Base-by-base conservation (phyloP, 805 yeast species). In the Metschnikowia orientalis region DNA sequence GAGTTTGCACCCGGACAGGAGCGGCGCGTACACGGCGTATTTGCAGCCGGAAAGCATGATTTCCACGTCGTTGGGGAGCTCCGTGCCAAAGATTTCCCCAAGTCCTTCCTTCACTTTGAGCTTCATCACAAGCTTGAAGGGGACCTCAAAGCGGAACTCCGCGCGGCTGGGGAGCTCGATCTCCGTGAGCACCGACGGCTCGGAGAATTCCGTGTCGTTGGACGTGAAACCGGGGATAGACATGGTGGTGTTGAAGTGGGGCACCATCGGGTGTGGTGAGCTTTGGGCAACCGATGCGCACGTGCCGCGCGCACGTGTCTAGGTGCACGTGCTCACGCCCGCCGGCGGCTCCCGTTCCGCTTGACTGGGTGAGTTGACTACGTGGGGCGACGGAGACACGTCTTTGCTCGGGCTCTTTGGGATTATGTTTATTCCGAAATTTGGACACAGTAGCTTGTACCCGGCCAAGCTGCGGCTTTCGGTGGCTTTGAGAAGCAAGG, bases 31-130 rank as follows among this genome's bases (percentile, higher is more conserved):
- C 4, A 66, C 37, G 18, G 66, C 54, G 36, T 52, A 56, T 40
- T 65, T 66, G 14, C 53, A 61, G 4, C 72, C 72, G 8, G 63
- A 46, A 16, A 66, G 42, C 27, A 50, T 54, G 20, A 61, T 25
- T 14, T 77, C 83, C 1, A 71, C 66, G 37, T 82, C 85, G 26
- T 70, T 64, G 2, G 96, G 84, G 15, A 92, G 71, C 54, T 92
- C 99, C 3, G 96, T 86, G 15, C 98, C 99, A 57, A 82, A 86
- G 7, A 88, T 73, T 60, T 92, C 98, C 2, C 86, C 95, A 2
- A 79, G 69, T 3, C 98, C 99, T 2, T 65, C 61, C 3, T 58
- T 37, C 8, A 79, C 66, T 45, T 65, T 74, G 27, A 83, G 50
- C n/a, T 62, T 65, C 23, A 83, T 51, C 12, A 61, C 59, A 11